A percentile compares a stretch with the other conserved stretches of the same genome.
Evolutionary conservation across 2,329 filamentous ascomycete genomes (phyloP).

Genomic region (Erysiphe neolycopersici): DNA sequence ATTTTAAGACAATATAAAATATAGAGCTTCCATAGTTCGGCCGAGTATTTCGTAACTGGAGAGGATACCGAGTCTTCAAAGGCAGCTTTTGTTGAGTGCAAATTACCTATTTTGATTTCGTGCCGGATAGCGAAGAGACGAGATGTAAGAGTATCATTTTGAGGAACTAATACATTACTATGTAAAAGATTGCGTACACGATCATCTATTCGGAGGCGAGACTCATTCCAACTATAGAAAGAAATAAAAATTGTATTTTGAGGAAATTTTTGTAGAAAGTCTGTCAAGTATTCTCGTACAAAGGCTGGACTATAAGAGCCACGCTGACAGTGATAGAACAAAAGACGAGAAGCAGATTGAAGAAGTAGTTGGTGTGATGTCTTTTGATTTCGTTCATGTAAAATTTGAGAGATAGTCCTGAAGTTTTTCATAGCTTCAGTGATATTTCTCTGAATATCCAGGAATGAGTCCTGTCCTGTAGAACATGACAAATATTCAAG

Average conservation of each 20-base stretch:
- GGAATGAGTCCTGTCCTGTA: constrained; percentile 18
- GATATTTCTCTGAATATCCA: constrained; percentile 26
- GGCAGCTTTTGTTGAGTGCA: constrained; percentile 24
- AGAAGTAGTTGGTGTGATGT: constrained; percentile 34
- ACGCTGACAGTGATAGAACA: constrained; percentile 32
- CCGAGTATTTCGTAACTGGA: constrained; percentile 14
- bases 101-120: constrained; percentile 24
- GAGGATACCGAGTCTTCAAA: constrained; percentile 25
- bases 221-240: constrained; percentile 48
- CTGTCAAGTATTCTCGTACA: constrained; percentile 32
- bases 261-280: constrained; percentile 38
- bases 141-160: constrained; percentile 17
- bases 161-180: constrained; percentile 13
- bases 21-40: constrained; percentile 24
- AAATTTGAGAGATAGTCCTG: constrained; percentile 18
- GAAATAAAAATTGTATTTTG: constrained; percentile 50
- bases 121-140: constrained; percentile 27
- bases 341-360: constrained; percentile 37
- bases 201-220: constrained; percentile 45
- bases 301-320: constrained; percentile 41
- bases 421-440: constrained; percentile 20
- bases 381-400: constrained; percentile 14
- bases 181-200: constrained; percentile 42
- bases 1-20: constrained; percentile 20
- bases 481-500: constrained; percentile 31